Evolutionary conservation across 176 grass and related monocot genomes (phyloP).

Genomic region (Phragmites australis): DNA sequence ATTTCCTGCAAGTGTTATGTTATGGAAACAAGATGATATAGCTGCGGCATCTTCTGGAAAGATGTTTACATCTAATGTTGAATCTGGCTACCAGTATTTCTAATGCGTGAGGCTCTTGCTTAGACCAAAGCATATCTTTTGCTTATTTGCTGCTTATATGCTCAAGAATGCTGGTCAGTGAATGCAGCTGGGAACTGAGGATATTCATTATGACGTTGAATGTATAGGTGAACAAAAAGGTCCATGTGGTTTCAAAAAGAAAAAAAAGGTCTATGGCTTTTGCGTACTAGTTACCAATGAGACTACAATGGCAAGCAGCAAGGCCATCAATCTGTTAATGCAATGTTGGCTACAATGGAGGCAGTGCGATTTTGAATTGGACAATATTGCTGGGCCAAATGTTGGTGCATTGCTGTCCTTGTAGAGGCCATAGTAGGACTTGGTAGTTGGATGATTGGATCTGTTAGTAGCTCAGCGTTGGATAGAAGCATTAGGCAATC

Average conservation of each 20-base stretch:
- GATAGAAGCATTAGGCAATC: neutral
- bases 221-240: neutral
- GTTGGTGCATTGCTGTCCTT: conserved; percentile 31
- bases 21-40: conserved; percentile 5
- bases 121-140: neutral
- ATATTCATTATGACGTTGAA: neutral
- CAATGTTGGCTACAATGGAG: conserved; percentile 29
- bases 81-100: neutral
- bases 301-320: conserved; percentile 29
- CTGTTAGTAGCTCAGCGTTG: neutral
- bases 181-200: neutral
- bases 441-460: conserved; percentile 17
- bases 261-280: conserved; percentile 6
- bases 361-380: neutral
- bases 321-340: conserved; percentile 16
- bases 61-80: neutral
- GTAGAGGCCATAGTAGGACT: neutral
- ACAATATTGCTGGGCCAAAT: conserved; percentile 14
- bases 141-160: too few species aligned
- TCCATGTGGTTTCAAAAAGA: neutral
- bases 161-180: too few species aligned
- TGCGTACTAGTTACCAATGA: neutral
- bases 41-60: neutral
- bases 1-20: conserved; percentile 6
- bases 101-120: neutral